Evolutionary conservation across 169 alveolate species (phyloP).

Genomic region (Plasmodium reichenowi): DNA sequence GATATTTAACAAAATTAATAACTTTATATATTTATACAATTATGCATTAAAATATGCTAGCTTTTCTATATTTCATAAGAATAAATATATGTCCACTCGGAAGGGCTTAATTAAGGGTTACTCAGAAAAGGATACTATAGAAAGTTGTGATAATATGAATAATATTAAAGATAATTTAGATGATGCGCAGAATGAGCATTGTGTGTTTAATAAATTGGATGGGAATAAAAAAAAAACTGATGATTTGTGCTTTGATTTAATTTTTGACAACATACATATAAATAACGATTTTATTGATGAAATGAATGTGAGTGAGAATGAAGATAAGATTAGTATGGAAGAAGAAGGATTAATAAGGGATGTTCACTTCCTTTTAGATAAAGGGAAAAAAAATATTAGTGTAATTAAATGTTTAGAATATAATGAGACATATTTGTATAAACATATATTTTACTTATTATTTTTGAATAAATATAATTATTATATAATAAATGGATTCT

Average conservation of each 20-base stretch:
- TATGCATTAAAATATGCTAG: slow-evolving; percentile 68
- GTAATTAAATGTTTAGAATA: slow-evolving; percentile 71
- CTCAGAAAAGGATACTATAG: background rate
- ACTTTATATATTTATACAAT: slow-evolving; percentile 70
- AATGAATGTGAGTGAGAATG: slow-evolving; percentile 61
- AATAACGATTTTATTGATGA: slow-evolving; percentile 68
- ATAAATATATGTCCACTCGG: slow-evolving; percentile 50
- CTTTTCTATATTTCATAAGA: slow-evolving; percentile 71
- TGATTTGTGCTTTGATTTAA: background rate
- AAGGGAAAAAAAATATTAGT: slow-evolving; percentile 74
- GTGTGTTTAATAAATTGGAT: background rate
- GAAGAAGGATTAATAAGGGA: slow-evolving; percentile 61
- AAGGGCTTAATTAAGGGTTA: slow-evolving; percentile 45
- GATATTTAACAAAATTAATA: slow-evolving; percentile 65
- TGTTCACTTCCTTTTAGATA: slow-evolving; percentile 55
- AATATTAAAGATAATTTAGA: background rate
- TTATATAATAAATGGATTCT: slow-evolving; percentile 45
- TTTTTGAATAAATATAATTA: slow-evolving; percentile 67
- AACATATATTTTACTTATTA: slow-evolving; percentile 49
- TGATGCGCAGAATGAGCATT: too few relatives aligned
- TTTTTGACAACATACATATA: slow-evolving; percentile 37
- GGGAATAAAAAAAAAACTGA: background rate
- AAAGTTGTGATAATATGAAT: background rate
- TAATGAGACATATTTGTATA: slow-evolving; percentile 48
- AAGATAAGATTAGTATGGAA: slow-evolving; percentile 42